phyloP scores from a whole-genome alignment of 495 filamentous ascomycete species.

The Penicillium desertorum region DNA sequence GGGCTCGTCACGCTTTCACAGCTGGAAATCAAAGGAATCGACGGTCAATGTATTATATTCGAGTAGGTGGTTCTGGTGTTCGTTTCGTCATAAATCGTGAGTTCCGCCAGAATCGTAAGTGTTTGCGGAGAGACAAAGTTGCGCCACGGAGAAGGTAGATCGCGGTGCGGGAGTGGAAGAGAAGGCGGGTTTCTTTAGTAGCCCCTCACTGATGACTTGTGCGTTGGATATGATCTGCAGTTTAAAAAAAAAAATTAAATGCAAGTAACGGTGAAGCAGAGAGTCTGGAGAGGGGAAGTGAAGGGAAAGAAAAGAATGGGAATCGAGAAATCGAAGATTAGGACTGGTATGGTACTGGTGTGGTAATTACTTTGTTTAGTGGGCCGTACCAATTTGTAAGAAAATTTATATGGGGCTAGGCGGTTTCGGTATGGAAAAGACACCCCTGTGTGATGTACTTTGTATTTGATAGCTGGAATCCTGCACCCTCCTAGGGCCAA shows the following conservation, averaged over 20 bases:
- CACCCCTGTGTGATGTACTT: constrained; percentile 2
- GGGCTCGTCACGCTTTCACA: neutral
- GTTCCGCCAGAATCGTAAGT: constrained; percentile 3
- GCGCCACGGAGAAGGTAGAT: neutral
- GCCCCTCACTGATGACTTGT: constrained; percentile 1
- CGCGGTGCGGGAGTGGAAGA: neutral
- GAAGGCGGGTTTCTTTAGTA: constrained; percentile 9
- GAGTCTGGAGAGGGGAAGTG: constrained; percentile 14
- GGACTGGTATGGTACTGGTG: constrained; percentile 20
- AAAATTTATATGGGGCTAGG: constrained; percentile 1
- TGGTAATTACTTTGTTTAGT: constrained; percentile 15
- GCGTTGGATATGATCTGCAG: constrained; percentile 1
- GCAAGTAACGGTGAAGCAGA: constrained; percentile 22
- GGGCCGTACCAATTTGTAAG: neutral
- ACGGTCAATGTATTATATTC: neutral
- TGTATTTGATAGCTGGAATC: constrained; percentile 2
- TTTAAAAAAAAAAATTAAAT: no score
- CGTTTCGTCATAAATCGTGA: constrained; percentile 38
- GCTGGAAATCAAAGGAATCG: neutral
- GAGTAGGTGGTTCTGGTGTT: constrained; percentile 1
- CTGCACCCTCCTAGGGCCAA: constrained; percentile 14
- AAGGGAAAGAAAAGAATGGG: constrained; percentile 11
- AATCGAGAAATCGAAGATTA: constrained; percentile 18
- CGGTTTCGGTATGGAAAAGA: constrained; percentile 9
- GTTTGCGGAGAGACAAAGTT: neutral